Evolutionary conservation across 2,329 filamentous ascomycete species (phyloP).

Genomic region (Pezicula rhizophila): DNA sequence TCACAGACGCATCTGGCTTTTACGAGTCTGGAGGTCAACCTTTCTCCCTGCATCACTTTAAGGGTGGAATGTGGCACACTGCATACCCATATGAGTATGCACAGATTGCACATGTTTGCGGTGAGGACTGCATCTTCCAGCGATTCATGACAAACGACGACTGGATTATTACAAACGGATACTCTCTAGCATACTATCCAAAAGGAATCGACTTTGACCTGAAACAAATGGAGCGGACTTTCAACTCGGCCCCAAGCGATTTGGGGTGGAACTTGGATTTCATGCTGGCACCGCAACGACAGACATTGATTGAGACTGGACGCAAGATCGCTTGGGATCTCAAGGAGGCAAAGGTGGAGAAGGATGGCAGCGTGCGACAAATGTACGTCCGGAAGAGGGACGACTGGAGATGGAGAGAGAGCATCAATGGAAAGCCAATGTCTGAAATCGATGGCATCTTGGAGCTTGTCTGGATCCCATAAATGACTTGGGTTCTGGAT

Average conservation of each 20-base stretch:
- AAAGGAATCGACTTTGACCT: slow-evolving; percentile 24
- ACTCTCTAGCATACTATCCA: slow-evolving; percentile 23
- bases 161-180: slow-evolving; percentile 26
- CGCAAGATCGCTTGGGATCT: slow-evolving; percentile 49
- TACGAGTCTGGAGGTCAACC: slow-evolving; percentile 24
- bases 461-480: slow-evolving; percentile 50
- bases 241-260: slow-evolving; percentile 21
- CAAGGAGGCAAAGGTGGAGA: slow-evolving; percentile 40
- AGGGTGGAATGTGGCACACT: slow-evolving; percentile 47
- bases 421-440: slow-evolving; percentile 38
- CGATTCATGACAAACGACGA: slow-evolving; percentile 24
- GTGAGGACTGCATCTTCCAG: slow-evolving; percentile 27
- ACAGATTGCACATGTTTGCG: slow-evolving; percentile 24
- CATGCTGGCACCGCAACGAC: slow-evolving; percentile 43
- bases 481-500: background rate
- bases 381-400: slow-evolving; percentile 46
- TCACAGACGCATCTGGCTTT: slow-evolving; percentile 24
- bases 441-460: slow-evolving; percentile 48
- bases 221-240: slow-evolving; percentile 25
- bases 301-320: slow-evolving; percentile 41
- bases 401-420: slow-evolving; percentile 47
- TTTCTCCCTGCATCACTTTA: slow-evolving; percentile 26
- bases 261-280: slow-evolving; percentile 35
- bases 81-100: slow-evolving; percentile 20
- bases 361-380: slow-evolving; percentile 46